Percentiles rank a stretch among this genome's conserved stretches.
phyloP scores from a whole-genome alignment of 1,284 basidiomycete species.

The Agroathelia rolfsii region DNA sequence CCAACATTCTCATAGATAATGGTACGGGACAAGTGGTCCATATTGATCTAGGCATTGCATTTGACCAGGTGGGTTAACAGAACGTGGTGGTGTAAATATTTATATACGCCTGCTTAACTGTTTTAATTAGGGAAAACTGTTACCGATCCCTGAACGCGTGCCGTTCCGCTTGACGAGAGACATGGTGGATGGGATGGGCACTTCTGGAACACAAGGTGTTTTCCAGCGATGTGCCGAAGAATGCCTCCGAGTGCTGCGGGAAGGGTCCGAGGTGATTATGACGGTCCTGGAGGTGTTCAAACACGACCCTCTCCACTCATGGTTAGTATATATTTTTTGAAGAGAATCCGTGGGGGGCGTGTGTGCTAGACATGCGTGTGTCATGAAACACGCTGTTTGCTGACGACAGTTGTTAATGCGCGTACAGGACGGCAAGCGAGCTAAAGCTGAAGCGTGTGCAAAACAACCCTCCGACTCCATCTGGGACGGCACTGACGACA shows the following conservation, averaged over 20 bases:
- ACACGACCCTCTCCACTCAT: slow-evolving; percentile 90
- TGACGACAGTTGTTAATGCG: slow-evolving; percentile 1
- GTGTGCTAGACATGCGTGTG: no score
- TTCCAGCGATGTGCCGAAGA: slow-evolving; percentile 94
- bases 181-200: slow-evolving; percentile 90
- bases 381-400: slow-evolving; percentile 1
- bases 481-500: slow-evolving; percentile 11
- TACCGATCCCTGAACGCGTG: slow-evolving; percentile 80
- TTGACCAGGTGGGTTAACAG: slow-evolving; percentile 67
- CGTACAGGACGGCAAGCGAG: slow-evolving; percentile 61
- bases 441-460: slow-evolving; percentile 58
- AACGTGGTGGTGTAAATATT: neutral
- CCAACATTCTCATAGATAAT: slow-evolving; percentile 88
- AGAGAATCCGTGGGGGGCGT: no score
- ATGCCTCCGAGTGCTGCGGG: slow-evolving; percentile 82
- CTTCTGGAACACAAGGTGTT: slow-evolving; percentile 85
- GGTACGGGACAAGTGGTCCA: slow-evolving; percentile 82
- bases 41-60: slow-evolving; percentile 95
- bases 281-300: slow-evolving; percentile 97
- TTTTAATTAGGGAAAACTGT: slow-evolving; percentile 59
- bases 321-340: slow-evolving; percentile 37
- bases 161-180: slow-evolving; percentile 94
- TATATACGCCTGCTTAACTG: no score
- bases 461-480: slow-evolving; percentile 20
- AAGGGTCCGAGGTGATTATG: slow-evolving; percentile 80